Evolutionary conservation across 2,329 filamentous ascomycete species (phyloP), one percentile per base, ranked within the genome.

Genomic region (Sporothrix brasiliensis): DNA sequence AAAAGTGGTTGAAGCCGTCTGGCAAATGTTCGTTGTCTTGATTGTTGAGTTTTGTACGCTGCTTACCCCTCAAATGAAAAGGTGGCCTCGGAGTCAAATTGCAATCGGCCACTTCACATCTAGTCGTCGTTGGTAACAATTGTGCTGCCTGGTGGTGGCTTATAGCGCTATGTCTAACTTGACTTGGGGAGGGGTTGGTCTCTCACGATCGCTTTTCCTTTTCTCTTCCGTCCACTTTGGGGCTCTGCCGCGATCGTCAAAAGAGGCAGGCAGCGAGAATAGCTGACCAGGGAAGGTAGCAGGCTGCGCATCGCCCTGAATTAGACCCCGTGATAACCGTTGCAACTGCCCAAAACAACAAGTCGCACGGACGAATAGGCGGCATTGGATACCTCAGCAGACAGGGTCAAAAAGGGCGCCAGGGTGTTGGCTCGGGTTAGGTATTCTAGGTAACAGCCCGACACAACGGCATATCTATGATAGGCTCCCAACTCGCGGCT

Each of bases 301-400:
- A 50, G 30, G 56, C 34, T 7, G 53, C 14, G 27, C 27, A 56
- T 4, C 30, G 53, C 30, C 58, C 58, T 27, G 39, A n/a, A 44
- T 27, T 16, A 63, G 60, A 49, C 21, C 27, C 41, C 49, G 11
- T 30, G 41, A 44, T 70, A 7, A 19, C 27, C 21, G 10, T 34
- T 52, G 34, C 30, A 13, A 19, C 47, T 53, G 27, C 44, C 47
- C 60, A 52, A 21, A 34, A 52, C 30, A 6, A 41, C 34, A 41
- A 14, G 44, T 44, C 3, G 3, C 27, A 63, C 50, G 47, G 61
- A 39, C 72, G 65, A 73, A 73, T 73, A 50, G 61, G 63, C 11
- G 63, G 13, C 16, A 34, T 21, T 49, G 67, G 24, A 71, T 73
- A 71, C 27, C 54, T 71, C 72, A 70, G 70, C 69, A 68, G 68